Conservation (phyloP, 768 basidiomycete species). For the Calocybe gangraenosa region DNA sequence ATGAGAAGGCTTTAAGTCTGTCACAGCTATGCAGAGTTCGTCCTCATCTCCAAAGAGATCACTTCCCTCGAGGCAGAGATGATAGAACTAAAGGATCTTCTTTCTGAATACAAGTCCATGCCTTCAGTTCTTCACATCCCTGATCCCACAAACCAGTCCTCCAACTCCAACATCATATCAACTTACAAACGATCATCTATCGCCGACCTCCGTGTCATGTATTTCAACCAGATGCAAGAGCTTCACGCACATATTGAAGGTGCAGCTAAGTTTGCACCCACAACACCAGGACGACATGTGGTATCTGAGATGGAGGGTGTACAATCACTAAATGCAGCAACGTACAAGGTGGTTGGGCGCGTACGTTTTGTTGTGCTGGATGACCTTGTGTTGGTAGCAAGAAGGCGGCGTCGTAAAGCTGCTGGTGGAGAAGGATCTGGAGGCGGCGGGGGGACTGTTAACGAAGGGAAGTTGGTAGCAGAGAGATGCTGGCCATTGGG, state of each 20-base stretch:
- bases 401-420: conserved; percentile 64
- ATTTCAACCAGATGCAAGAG: conserved; percentile 91
- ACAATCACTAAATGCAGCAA: conserved; percentile 85
- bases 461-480: conserved; percentile 80
- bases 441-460: conserved; percentile 37
- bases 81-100: conserved; percentile 91
- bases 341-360: conserved; percentile 85
- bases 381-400: conserved; percentile 86
- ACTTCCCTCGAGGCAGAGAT: conserved; percentile 95
- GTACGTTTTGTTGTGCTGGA: conserved; percentile 90
- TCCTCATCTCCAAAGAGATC: conserved; percentile 95
- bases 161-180: conserved; percentile 32
- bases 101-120: conserved; percentile 95
- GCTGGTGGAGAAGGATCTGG: conserved; percentile 29
- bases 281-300: conserved; percentile 87
- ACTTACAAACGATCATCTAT: conserved; percentile 78
- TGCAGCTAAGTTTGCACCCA: conserved; percentile 90
- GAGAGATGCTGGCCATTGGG: conserved; percentile 91
- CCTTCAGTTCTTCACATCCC: conserved; percentile 90
- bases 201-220: conserved; percentile 91
- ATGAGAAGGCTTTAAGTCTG: background rate
- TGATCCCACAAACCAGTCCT: conserved; percentile 64
- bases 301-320: conserved; percentile 83
- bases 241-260: conserved; percentile 91
- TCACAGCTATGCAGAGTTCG: conserved; percentile 91